These are phyloP conservation scores for Alternaria arborescens DNA, from an alignment of 2,329 filamentous ascomycete species.

Conservation along the genomic window DNA sequence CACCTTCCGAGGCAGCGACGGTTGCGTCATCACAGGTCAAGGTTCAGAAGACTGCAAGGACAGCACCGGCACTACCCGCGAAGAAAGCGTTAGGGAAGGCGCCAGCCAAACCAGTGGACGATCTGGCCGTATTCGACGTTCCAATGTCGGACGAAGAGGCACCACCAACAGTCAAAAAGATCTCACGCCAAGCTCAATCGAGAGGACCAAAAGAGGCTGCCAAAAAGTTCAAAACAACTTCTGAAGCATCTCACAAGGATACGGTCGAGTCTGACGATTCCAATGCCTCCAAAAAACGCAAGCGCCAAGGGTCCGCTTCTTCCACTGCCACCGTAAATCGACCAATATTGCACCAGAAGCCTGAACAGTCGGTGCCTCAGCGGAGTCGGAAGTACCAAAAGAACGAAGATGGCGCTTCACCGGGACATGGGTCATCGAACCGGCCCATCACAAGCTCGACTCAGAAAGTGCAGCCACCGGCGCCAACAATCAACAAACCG, in stretches of 20 bases:
- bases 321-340: conserved; percentile 23
- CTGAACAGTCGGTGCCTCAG: conserved; percentile 21
- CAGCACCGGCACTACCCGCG: not conserved
- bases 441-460: not conserved
- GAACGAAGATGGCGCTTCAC: conserved; percentile 32
- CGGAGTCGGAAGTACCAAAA: conserved; percentile 40
- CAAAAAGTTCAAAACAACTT: not conserved
- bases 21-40: conserved; percentile 17
- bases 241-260: conserved; percentile 15
- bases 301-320: conserved; percentile 35
- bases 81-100: conserved; percentile 16
- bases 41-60: conserved; percentile 15
- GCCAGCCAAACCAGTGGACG: conserved; percentile 8
- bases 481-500: conserved; percentile 32
- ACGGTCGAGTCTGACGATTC: conserved; percentile 40
- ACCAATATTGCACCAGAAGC: conserved; percentile 8
- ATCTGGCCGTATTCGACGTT: conserved; percentile 36
- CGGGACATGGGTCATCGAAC: conserved; percentile 12
- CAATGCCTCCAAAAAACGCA: conserved; percentile 42
- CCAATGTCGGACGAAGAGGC: conserved; percentile 40
- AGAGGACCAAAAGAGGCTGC: conserved; percentile 18
- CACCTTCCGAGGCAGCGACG: conserved; percentile 24
- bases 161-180: conserved; percentile 24
- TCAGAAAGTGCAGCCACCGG: conserved; percentile 2
- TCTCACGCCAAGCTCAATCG: conserved; percentile 23